These are phyloP conservation scores for Allium cepa DNA, from an alignment of 106 monocot species.

Conservation along the genomic window DNA sequence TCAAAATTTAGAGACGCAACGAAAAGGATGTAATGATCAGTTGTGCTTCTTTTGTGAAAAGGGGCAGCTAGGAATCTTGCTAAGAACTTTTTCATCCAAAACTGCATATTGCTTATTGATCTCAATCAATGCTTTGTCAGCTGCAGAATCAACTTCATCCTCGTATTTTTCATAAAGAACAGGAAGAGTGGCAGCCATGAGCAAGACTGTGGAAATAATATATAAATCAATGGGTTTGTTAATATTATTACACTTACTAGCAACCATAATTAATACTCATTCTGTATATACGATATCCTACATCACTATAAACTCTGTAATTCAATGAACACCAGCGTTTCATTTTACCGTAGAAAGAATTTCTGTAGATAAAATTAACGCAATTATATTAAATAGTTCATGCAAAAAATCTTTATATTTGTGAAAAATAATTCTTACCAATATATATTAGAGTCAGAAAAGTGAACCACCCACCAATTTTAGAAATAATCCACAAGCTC, in stretches of 20 bases:
- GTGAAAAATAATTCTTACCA: constrained; percentile 20
- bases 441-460: constrained; percentile 50
- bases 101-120: constrained; percentile 16
- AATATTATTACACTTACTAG: background rate
- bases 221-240: background rate
- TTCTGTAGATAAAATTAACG: background rate
- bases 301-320: background rate
- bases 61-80: constrained; percentile 34
- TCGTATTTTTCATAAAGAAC: constrained; percentile 37
- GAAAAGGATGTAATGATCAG: background rate
- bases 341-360: background rate
- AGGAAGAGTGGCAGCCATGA: constrained; percentile 15
- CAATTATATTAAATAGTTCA: background rate
- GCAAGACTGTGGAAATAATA: constrained; percentile 19
- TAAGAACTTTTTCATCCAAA: constrained; percentile 15
- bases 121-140: constrained; percentile 12
- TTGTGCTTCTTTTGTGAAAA: constrained; percentile 14
- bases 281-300: background rate
- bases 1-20: too few species aligned
- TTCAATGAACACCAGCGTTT: background rate
- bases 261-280: background rate
- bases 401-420: background rate
- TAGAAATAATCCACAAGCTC: constrained; percentile 49
- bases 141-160: constrained; percentile 23
- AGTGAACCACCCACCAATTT: constrained; percentile 51